Base-by-base conservation (phyloP, 2,329 filamentous ascomycete species). In the Aspergillus arachidicola region DNA sequence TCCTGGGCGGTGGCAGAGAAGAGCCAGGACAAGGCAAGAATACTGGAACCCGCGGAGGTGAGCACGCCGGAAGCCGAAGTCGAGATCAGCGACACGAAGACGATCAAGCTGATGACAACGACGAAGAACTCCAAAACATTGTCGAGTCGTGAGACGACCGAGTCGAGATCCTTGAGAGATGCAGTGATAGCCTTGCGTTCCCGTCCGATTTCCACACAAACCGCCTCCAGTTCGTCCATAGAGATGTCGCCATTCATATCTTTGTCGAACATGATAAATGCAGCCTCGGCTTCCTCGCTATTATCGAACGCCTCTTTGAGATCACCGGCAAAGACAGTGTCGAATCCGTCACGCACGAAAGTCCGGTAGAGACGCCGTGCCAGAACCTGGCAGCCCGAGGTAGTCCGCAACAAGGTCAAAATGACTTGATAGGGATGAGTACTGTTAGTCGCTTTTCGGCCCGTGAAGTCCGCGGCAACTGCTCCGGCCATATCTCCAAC, bases 191-290 rank as follows among this genome's bases (percentile, higher is more conserved):
- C 93, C 77, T 97, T 98, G 74, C 94, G 91, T 81, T 98, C 94
- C 19, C 94, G 87, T 41, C 94, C 93, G 68, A 97, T 95, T 74
- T 98, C 94, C 58, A 96, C 94, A 78, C 93, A 96, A 28, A 96
- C 93, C 26, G 92, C 88, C 77, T 97, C 94, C 26, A 98, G 86
- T 75, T 97, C 94, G 72, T 97, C 93, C 87, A 97, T 93, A 0
- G 92, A 96, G 57, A 97, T 96, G 72, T 98, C 94, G 4, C 94
- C 94, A 67, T 98, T 98, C 81, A 97, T 87, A 72, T 98, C 94
- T 74, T 95, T 96, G 80, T 98, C 94, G 69, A 97, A 97, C 83
- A 97, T 94, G 69, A 85, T 84, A 72, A 98, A 97, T 0, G 94
- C 94, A 3, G 91, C 91, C 59, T 95, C 91, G 0, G 93, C 92